Evolutionary conservation across 345 rosid genomes (phyloP).

Genomic region (Salix koriyanagi): DNA sequence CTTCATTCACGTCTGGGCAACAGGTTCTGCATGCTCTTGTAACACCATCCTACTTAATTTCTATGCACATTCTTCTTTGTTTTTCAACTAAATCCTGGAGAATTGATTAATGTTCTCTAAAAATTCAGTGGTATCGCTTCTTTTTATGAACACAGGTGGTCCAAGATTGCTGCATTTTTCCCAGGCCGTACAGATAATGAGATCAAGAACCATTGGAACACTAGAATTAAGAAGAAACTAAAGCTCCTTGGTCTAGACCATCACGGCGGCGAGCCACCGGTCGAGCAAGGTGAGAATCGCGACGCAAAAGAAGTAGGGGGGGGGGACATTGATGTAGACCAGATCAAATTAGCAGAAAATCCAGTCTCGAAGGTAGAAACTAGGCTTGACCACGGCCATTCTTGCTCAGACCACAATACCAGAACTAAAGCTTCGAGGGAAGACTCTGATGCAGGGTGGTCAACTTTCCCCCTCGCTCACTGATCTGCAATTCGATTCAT

Average conservation of each 20-base stretch:
- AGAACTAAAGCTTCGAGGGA: not conserved
- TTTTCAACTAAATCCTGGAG: no score
- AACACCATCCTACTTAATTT: no score
- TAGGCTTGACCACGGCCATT: not conserved
- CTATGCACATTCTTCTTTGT: no score
- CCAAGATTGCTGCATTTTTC: conserved; percentile 22
- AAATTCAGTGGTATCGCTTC: no score
- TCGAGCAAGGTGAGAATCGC: not conserved
- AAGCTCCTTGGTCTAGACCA: conserved; percentile 6
- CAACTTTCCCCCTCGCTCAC: not conserved
- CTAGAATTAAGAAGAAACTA: conserved; percentile 22
- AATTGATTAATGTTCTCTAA: no score
- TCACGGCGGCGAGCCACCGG: not conserved
- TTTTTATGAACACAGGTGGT: conserved; percentile 10
- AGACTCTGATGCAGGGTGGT: not conserved
- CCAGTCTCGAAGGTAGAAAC: not conserved
- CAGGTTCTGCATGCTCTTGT: not conserved
- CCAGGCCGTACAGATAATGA: conserved; percentile 26
- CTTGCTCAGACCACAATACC: not conserved
- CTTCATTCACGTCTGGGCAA: conserved; percentile 23
- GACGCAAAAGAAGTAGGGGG: not conserved
- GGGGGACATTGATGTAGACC: not conserved
- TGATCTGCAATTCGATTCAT: conserved; percentile 2
- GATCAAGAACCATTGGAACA: conserved; percentile 25
- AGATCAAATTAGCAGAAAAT: not conserved